Base-by-base conservation (phyloP, 164 flowering plant species). In the Magnolia sinica region DNA sequence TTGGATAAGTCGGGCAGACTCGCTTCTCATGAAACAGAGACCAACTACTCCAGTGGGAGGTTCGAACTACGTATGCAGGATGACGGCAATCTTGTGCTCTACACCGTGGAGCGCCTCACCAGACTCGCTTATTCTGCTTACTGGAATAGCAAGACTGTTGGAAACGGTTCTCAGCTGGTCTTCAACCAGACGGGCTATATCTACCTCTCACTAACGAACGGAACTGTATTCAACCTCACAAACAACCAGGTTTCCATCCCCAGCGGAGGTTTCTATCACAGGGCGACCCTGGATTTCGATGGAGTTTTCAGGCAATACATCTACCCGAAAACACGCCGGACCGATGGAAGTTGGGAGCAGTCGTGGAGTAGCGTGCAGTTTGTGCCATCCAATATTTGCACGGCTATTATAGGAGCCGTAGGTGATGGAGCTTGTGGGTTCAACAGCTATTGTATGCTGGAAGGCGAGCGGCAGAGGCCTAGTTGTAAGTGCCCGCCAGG, bases 201-300 rank as follows among this genome's bases (percentile, higher is more conserved):
- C 0, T 85, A 81, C 59, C 59, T 87, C 6, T 10, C 20, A 6
- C 65, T 55, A 64, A 23, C 14, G 2, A 83, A 84, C 49, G 79
- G 83, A 14, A 75, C 27, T 10, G 22, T 23, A 8, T 11, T 73
- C 1, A n/a, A 10, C 9, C 2, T 71, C 8, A 29, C 79, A 45
- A 5, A 75, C 4, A 5, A 27, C 8, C 68, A 64, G 1, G 19
- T 75, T 24, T 68, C 84, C 4, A 45, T 64, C 0, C 68, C 84
- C 4, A 51, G 52, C 0, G 2, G 11, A 0, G 81, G 82, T 13
- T 77, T 75, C 74, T 85, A 90, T 68, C 85, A 82, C 9, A 80
- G 87, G 58, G 87, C 81, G 20, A 82, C 81, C 8, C 73, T 88
- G 8, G 88, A 86, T 20, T 81, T 49, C 76, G 90, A 88, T 77